A percentile compares a stretch with the other conserved stretches of the same genome.
phyloP scores from a whole-genome alignment of 1,284 basidiomycete genomes.

The Trichosporon ovoides region DNA sequence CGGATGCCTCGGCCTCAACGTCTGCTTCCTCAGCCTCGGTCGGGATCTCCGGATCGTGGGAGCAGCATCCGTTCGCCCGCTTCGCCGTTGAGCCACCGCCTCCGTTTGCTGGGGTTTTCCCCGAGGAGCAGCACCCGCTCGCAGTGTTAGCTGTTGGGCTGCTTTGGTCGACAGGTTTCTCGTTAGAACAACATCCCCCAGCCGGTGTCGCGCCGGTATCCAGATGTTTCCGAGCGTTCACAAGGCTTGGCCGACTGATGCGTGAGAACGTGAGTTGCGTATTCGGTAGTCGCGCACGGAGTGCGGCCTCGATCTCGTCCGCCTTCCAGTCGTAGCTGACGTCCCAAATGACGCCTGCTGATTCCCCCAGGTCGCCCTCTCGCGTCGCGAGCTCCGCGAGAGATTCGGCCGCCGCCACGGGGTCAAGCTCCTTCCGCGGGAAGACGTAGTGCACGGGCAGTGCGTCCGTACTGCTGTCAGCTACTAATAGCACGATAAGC shows the following conservation, averaged over 20 bases:
- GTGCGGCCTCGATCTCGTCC: conserved; percentile 29
- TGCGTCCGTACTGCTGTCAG: conserved; percentile 40
- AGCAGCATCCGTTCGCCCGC: neutral
- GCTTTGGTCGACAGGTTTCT: neutral
- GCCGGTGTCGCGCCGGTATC: neutral
- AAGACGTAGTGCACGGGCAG: conserved; percentile 50
- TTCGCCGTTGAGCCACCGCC: neutral
- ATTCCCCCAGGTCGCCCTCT: conserved; percentile 22
- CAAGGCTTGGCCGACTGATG: conserved; percentile 26
- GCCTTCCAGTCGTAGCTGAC: conserved; percentile 66
- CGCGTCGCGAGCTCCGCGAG: conserved; percentile 24
- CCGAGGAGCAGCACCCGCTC: neutral
- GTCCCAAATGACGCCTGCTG: conserved; percentile 62
- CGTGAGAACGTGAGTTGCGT: conserved; percentile 28
- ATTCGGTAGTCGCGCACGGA: conserved; percentile 22
- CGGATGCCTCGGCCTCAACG: neutral
- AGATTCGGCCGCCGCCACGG: conserved; percentile 24
- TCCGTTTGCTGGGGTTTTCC: neutral
- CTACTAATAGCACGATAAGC: conserved; percentile 34
- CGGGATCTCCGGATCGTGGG: neutral
- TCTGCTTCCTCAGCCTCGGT: neutral
- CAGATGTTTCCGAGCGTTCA: neutral
- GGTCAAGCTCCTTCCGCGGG: conserved; percentile 38
- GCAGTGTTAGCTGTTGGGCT: no score
- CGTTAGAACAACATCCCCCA: neutral